Conservation (phyloP, 305 asterid genomes). For the Fraxinus albicans region DNA sequence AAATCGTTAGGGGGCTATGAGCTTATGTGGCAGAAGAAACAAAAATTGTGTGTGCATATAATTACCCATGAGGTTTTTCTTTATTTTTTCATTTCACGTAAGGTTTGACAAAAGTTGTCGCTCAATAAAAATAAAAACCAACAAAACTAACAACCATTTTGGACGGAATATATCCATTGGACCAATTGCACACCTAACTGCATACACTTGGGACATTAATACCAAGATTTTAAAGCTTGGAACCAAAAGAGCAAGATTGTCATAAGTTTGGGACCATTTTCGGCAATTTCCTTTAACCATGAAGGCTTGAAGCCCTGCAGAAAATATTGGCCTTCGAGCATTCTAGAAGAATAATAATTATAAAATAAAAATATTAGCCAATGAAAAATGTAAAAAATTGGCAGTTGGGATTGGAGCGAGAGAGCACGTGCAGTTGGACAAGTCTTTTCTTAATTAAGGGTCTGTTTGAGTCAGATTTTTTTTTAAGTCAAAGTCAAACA, state of each 20-base stretch:
- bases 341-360: not conserved
- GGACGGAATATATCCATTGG: not conserved
- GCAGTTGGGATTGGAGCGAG: not conserved
- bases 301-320: slow-evolving; percentile 24
- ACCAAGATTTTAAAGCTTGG: not conserved
- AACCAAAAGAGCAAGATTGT: not conserved
- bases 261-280: not conserved
- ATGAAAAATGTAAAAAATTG: not conserved
- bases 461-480: no score
- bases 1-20: no score
- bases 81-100: no score
- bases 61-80: not conserved
- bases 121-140: not conserved
- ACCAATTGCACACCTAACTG: not conserved
- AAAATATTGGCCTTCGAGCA: slow-evolving; percentile 6
- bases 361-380: not conserved
- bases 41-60: no score
- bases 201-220: not conserved
- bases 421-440: not conserved
- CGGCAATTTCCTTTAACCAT: not conserved
- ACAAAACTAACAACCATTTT: not conserved
- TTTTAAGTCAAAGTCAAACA: no score
- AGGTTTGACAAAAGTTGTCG: not conserved
- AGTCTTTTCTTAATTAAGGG: not conserved
- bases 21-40: no score